Percentiles rank a stretch among this genome's conserved stretches.
Conservation (phyloP, 768 basidiomycete species). For the Pleurotus cornucopiae region DNA sequence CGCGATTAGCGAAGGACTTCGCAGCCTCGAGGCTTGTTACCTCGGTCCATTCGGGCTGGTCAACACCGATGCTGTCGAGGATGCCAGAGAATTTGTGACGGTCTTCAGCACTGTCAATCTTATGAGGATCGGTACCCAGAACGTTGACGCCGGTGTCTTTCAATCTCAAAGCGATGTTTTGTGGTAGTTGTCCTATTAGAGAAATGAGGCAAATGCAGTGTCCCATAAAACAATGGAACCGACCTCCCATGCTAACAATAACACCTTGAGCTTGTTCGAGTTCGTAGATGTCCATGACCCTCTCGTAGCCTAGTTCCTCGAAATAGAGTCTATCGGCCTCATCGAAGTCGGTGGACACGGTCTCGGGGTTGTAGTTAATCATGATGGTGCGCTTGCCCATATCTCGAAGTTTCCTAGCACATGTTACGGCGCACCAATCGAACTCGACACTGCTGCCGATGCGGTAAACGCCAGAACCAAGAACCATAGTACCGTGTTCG, state of each 20-base stretch:
- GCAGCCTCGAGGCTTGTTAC: constrained; percentile 86
- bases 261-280: constrained; percentile 90
- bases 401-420: constrained; percentile 85
- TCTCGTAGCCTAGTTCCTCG: constrained; percentile 95
- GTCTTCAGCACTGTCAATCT: constrained; percentile 97
- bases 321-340: constrained; percentile 99
- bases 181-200: constrained; percentile 82
- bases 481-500: constrained; percentile 98
- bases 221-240: constrained; percentile 19
- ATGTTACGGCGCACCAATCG: constrained; percentile 99
- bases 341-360: constrained; percentile 98
- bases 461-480: constrained; percentile 96
- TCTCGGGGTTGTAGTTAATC: constrained; percentile 99
- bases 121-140: constrained; percentile 91
- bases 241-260: constrained; percentile 95
- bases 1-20: constrained; percentile 84
- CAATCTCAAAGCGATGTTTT: constrained; percentile 96
- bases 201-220: neutral
- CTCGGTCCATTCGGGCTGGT: constrained; percentile 96
- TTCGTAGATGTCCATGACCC: constrained; percentile 99
- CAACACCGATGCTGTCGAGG: constrained; percentile 90
- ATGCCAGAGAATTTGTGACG: constrained; percentile 99
- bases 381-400: constrained; percentile 96
- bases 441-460: constrained; percentile 99
- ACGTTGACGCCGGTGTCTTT: constrained; percentile 90